Conservation (phyloP, 75 land plant genomes). For the Gnetum montanum region DNA sequence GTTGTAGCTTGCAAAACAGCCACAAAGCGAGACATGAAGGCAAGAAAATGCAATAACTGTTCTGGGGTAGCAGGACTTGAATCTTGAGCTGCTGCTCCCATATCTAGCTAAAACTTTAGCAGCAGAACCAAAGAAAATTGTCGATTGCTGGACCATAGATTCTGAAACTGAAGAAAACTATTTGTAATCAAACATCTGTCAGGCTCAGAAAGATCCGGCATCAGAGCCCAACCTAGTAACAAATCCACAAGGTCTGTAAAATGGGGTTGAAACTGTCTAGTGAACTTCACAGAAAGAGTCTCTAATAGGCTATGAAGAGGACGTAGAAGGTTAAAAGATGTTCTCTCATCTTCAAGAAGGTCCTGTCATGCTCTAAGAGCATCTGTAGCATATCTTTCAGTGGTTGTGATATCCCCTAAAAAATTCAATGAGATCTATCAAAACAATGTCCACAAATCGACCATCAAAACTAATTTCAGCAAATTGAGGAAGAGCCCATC, state of each 20-base stretch:
- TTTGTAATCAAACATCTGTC: conserved; percentile 68
- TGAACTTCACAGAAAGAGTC: conserved; percentile 49
- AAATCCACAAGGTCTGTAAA: conserved; percentile 84
- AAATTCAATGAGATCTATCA: conserved; percentile 61
- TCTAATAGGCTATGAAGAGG: conserved; percentile 55
- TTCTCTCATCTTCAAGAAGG: conserved; percentile 86
- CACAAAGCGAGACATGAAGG: conserved; percentile 79
- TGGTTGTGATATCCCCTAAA: conserved; percentile 49
- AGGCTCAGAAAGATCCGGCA: conserved; percentile 70
- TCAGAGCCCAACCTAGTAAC: conserved; percentile 93
- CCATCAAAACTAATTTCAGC: conserved; percentile 24
- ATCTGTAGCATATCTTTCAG: conserved; percentile 56
- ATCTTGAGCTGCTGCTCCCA: conserved; percentile 76
- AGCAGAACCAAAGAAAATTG: conserved; percentile 62
- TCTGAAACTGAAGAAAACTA: conserved; percentile 78
- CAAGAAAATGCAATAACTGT: conserved; percentile 53
- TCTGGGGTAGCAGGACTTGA: conserved; percentile 37
- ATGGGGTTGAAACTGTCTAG: conserved; percentile 53
- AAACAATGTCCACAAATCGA: conserved; percentile 47
- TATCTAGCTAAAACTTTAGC: conserved; percentile 78
- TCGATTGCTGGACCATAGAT: conserved; percentile 66
- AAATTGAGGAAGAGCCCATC: conserved; percentile 73
- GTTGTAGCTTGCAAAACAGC: conserved; percentile 71
- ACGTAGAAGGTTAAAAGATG: conserved; percentile 48
- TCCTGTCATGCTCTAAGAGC: conserved; percentile 70